Evolutionary conservation across 2,329 filamentous ascomycete genomes (phyloP), one percentile per base, ranked within the genome.

Genomic region (Hansfordia pulvinata): DNA sequence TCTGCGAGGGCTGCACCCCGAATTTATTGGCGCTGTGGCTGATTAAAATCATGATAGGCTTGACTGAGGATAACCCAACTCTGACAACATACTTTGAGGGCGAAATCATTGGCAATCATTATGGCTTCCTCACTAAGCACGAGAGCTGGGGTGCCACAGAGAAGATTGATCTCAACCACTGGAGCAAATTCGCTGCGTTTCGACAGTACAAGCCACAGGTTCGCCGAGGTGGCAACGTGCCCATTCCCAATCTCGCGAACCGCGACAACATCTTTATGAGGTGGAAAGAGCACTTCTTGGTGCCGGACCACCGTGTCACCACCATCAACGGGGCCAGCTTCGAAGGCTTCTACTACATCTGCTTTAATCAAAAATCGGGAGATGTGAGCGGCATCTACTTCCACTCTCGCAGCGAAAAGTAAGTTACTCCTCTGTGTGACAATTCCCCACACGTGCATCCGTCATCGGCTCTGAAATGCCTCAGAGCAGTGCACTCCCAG

Each of bases 261-360:
- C 67, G 75, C 36, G 86, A 94, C 40, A 76, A 92, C 49, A 76
- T 98, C 17, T 98, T 94, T 46, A 98, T 98, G 90, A 75, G 90
- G 33, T 98, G 90, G 90, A 98, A 98, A 54, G 90, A 98, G 47
- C 85, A 93, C 43, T 98, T 98, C 44, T 62, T 98, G 1, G 90
- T 98, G 1, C 90, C 90, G 2, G 86, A 98, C 44, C 90, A 98
- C 50, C 72, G 82, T 10, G 85, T 96, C 12, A 71, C 78, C 34
- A 92, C 82, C 8, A 93, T 98, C 34, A 81, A 75, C 18, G 90
- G 90, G 11, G 90, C 90, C 6, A 96, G 88, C 46, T 98, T 96
- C 33, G 90, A 98, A 47, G 90, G 90, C 0, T 98, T 98, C 50
- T 98, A 96, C 51, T 98, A 98, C 47, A 96, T 98, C 39, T 94